A percentile compares a stretch with the other conserved stretches of the same genome.
phyloP scores from a whole-genome alignment of 2,329 filamentous ascomycete genomes.

The Xylariales sp. region DNA sequence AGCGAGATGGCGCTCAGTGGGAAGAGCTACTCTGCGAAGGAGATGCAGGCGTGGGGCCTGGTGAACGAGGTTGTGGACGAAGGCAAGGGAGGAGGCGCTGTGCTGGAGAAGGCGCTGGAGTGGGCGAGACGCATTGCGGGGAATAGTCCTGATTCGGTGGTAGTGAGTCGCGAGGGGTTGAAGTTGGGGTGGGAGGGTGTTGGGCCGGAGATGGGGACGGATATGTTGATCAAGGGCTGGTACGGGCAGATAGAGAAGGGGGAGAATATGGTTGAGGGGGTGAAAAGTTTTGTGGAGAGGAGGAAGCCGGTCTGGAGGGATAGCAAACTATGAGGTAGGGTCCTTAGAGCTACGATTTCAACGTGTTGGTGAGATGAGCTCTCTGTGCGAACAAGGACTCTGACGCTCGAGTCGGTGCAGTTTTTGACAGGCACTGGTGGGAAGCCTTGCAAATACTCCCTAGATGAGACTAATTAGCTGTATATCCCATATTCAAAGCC shows the following conservation, averaged over 20 bases:
- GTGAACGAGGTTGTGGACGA: conserved; percentile 59
- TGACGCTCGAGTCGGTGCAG: too few relatives aligned
- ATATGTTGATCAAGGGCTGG: conserved; percentile 51
- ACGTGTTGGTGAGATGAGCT: too few relatives aligned
- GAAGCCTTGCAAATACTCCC: too few relatives aligned
- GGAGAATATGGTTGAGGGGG: conserved; percentile 71
- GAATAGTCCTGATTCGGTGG: conserved; percentile 71
- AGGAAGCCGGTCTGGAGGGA: conserved; percentile 63
- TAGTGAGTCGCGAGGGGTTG: conserved; percentile 68
- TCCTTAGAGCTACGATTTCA: too few relatives aligned
- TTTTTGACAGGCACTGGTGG: too few relatives aligned
- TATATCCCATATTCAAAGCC: too few relatives aligned
- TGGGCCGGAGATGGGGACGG: conserved; percentile 59
- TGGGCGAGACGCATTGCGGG: conserved; percentile 57
- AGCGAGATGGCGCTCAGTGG: conserved; percentile 68
- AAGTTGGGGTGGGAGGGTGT: conserved; percentile 68
- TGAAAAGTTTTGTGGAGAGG: conserved; percentile 73
- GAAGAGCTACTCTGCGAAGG: conserved; percentile 50
- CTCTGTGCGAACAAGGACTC: too few relatives aligned
- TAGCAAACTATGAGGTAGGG: conserved; percentile 57
- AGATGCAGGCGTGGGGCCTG: conserved; percentile 62
- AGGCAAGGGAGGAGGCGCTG: conserved; percentile 30
- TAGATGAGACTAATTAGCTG: too few relatives aligned
- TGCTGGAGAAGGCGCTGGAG: conserved; percentile 54
- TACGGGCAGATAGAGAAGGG: conserved; percentile 56